Evolutionary conservation across 108 stramenopile genomes (phyloP).

Genomic region (Chaetoceros tenuissimus): DNA sequence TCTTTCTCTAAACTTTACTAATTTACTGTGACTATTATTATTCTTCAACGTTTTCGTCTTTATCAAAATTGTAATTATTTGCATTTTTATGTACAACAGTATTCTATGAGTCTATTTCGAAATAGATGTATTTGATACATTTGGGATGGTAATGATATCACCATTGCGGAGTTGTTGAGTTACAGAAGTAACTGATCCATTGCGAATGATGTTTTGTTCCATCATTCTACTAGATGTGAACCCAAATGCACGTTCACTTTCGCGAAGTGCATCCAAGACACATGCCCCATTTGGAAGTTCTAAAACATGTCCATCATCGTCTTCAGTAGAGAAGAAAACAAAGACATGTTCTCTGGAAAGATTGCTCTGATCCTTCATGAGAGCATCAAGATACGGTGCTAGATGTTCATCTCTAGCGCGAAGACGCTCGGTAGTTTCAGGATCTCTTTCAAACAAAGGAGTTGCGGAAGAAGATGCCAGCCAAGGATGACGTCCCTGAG

Average conservation of each 20-base stretch:
- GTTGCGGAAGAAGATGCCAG: slow-evolving; percentile 4
- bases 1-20: no score
- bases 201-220: slow-evolving; percentile 19
- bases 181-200: slow-evolving; percentile 33
- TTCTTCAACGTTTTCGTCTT: no score
- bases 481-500: slow-evolving; percentile 7
- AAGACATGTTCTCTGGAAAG: slow-evolving; percentile 64
- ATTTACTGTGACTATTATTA: no score
- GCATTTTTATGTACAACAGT: no score
- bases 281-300: slow-evolving; percentile 67
- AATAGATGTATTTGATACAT: no score
- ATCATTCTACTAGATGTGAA: slow-evolving; percentile 5
- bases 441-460: background rate
- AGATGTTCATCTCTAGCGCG: slow-evolving; percentile 52
- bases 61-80: no score
- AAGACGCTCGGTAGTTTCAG: slow-evolving; percentile 29
- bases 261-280: slow-evolving; percentile 62
- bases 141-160: slow-evolving; percentile 49
- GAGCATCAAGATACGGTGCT: slow-evolving; percentile 71
- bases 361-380: slow-evolving; percentile 56
- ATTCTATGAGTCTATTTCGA: no score
- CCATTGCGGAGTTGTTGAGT: slow-evolving; percentile 48
- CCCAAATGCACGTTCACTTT: slow-evolving; percentile 28
- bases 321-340: slow-evolving; percentile 40
- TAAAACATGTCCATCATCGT: slow-evolving; percentile 40